Percentiles rank a stretch among this genome's conserved stretches.
Evolutionary conservation across 2,329 filamentous ascomycete species (phyloP).

Genomic region (Venturia asperata): DNA sequence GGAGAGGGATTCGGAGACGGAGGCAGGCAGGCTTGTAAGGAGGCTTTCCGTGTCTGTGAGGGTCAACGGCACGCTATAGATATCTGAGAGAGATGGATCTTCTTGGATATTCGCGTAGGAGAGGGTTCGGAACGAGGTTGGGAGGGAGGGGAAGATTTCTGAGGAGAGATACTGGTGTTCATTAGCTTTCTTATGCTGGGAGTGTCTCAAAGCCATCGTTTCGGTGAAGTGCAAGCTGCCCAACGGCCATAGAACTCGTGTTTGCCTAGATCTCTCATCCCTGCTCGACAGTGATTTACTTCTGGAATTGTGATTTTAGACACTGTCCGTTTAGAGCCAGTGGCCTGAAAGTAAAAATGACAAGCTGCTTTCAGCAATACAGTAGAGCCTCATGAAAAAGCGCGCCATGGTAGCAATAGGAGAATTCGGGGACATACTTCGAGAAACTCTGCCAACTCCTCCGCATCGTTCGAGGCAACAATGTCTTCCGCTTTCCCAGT

Average conservation of each 20-base stretch:
- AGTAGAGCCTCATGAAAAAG: neutral
- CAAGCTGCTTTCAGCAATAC: neutral
- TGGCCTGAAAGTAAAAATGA: neutral
- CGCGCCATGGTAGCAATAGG: neutral
- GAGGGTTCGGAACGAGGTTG: constrained; percentile 52
- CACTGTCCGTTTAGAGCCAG: neutral
- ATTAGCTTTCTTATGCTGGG: constrained; percentile 7
- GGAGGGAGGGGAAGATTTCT: constrained; percentile 61
- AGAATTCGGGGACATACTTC: constrained; percentile 42
- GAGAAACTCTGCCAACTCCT: constrained; percentile 72
- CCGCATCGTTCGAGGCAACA: constrained; percentile 40
- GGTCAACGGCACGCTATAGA: constrained; percentile 53
- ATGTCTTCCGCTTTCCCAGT: constrained; percentile 20
- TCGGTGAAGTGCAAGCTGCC: constrained; percentile 4
- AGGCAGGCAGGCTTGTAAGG: constrained; percentile 50
- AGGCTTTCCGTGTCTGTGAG: constrained; percentile 43
- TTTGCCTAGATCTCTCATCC: too few relatives aligned
- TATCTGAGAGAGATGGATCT: constrained; percentile 42
- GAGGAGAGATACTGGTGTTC: constrained; percentile 55
- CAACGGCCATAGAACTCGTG: neutral
- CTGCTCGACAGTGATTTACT: neutral
- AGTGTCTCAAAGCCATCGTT: neutral
- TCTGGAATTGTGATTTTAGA: neutral
- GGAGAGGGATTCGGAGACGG: constrained; percentile 58
- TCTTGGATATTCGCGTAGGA: constrained; percentile 52